Evolutionary conservation across 768 basidiomycete genomes (phyloP).

Genomic region (Gelatoporia subvermispora): DNA sequence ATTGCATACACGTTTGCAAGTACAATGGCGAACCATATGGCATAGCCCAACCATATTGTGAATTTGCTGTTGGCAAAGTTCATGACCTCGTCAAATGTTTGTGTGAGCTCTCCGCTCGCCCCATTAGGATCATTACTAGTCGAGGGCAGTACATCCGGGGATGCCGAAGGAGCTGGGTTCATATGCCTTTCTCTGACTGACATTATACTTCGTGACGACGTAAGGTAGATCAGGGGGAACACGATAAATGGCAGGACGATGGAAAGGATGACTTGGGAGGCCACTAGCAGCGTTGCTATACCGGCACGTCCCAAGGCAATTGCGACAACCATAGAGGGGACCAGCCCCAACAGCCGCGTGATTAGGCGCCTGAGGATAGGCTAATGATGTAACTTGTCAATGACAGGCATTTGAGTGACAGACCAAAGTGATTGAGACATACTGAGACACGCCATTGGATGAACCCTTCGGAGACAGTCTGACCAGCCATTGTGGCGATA

Average conservation of each 20-base stretch:
- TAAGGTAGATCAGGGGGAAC: conserved; percentile 76
- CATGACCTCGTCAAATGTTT: conserved; percentile 34
- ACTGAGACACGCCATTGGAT: conserved; percentile 82
- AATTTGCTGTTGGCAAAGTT: conserved; percentile 63
- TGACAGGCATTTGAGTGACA: conserved; percentile 17
- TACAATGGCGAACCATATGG: conserved; percentile 62
- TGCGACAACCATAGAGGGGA: conserved; percentile 81
- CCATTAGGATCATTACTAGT: too few relatives aligned
- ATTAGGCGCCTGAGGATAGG: conserved; percentile 73
- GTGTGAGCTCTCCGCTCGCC: neutral
- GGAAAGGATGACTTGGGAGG: conserved; percentile 78
- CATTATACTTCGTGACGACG: conserved; percentile 67
- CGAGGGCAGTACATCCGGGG: too few relatives aligned
- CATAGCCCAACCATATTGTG: conserved; percentile 43
- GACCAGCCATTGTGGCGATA: conserved; percentile 86
- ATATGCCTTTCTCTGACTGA: conserved; percentile 36
- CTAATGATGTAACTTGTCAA: conserved; percentile 30
- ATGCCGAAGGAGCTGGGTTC: too few relatives aligned
- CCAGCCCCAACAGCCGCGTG: conserved; percentile 76
- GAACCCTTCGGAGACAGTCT: conserved; percentile 88
- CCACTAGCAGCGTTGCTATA: conserved; percentile 75
- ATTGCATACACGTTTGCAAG: conserved; percentile 78
- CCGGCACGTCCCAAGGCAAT: conserved; percentile 64
- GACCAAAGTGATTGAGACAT: conserved; percentile 19
- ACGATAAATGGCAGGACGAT: conserved; percentile 83